These are phyloP conservation scores for Cryphonectria parasitica DNA, from an alignment of 2,329 filamentous ascomycete genomes.

Conservation along the genomic window DNA sequence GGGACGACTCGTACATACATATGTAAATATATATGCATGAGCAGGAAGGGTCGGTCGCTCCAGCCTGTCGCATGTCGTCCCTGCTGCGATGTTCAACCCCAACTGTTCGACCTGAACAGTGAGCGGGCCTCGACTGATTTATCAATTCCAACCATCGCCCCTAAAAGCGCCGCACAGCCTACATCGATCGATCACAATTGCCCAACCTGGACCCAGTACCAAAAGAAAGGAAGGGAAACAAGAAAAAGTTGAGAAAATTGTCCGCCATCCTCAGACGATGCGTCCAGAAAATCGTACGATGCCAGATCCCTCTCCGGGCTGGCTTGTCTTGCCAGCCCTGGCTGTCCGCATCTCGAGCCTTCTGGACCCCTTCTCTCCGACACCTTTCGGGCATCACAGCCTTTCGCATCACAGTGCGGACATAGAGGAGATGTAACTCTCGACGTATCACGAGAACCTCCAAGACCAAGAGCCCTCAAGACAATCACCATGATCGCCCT, in stretches of 20 bases:
- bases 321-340: background rate
- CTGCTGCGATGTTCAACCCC: background rate
- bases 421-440: constrained; percentile 27
- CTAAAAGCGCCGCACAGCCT: background rate
- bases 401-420: background rate
- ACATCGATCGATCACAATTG: constrained; percentile 13
- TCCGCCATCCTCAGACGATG: constrained; percentile 1
- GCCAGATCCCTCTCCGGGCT: background rate
- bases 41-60: background rate
- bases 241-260: background rate
- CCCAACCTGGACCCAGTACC: background rate
- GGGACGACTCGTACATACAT: constrained; percentile 1
- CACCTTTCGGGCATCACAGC: constrained; percentile 21
- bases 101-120: background rate
- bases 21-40: background rate
- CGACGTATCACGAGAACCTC: background rate
- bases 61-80: background rate
- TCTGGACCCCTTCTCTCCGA: constrained; percentile 15
- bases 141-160: background rate
- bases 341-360: background rate
- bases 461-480: background rate
- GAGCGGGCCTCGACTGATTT: background rate
- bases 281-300: constrained; percentile 9
- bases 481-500: background rate
- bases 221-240: background rate